These are phyloP conservation scores for Beauveria australis DNA, from an alignment of 2,329 filamentous ascomycete species.

Conservation along the genomic window DNA sequence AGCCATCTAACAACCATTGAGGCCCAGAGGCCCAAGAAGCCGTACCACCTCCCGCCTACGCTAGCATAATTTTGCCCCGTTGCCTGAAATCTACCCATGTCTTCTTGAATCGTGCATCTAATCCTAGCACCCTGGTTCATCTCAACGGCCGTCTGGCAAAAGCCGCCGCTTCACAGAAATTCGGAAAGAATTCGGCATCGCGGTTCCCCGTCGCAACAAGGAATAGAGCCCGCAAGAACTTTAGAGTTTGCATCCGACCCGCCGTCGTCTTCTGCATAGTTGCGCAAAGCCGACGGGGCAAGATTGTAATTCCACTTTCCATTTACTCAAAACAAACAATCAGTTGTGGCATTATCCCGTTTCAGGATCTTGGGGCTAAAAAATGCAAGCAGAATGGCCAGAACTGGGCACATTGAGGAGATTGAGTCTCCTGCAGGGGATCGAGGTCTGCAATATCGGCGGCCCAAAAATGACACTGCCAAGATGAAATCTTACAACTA, in stretches of 20 bases:
- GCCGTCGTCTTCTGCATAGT: neutral
- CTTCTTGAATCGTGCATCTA: neutral
- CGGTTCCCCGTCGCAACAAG: neutral
- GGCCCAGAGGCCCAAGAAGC: neutral
- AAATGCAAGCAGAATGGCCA: too few relatives aligned
- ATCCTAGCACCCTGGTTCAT: slow-evolving; percentile 1
- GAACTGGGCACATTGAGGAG: neutral
- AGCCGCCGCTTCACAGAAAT: neutral
- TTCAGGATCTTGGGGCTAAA: neutral
- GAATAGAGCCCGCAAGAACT: neutral
- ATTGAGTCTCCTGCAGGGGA: neutral
- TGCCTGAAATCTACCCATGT: neutral
- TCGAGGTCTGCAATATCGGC: neutral
- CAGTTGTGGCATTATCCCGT: neutral
- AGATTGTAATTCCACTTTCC: neutral
- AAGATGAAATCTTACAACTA: neutral
- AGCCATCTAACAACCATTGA: neutral
- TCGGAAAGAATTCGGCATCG: neutral
- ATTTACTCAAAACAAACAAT: neutral
- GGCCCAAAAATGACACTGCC: neutral
- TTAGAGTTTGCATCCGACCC: neutral
- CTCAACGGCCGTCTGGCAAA: neutral
- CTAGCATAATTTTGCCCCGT: neutral
- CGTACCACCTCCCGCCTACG: neutral
- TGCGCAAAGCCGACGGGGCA: neutral